Base-by-base conservation (phyloP, 2,329 filamentous ascomycete species). In the Cadophora malorum region DNA sequence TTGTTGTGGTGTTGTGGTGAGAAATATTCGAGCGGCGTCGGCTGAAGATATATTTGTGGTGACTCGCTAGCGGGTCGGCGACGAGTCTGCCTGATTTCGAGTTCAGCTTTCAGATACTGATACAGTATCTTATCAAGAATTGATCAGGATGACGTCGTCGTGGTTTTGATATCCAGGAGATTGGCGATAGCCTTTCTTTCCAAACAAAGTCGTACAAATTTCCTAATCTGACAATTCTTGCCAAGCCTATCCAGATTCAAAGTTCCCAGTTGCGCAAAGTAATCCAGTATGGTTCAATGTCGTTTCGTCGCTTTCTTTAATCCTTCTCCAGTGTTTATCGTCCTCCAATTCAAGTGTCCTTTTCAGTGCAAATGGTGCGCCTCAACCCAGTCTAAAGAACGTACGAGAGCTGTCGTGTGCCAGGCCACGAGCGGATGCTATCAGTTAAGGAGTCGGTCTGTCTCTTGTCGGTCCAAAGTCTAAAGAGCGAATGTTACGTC, bases 11-110 rank as follows among this genome's bases (percentile, higher is more conserved):
- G 14, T 25, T 38, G 23, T 59, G 35, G 35, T 7, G 35, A 45
- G 21, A 38, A 28, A 45, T 16, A 7, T 25, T 59, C 56, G 56
- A 59, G 21, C 41, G 16, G 28, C n/a, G 55, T n/a, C 55, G 35
- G 35, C 21, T 31, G 28, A 16, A 55, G 35, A 35, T 41, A 19
- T 8, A 41, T 14, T 41, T 59, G 38, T 0, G 21, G 23, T 59
- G 28, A 6, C 56, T 59, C 35, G 56, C 56, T 59, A 59, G 45
- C 45, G 45, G 62, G 41, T 45, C 50, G 62, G 53, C 62, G 62
- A 64, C 33, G 62, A 64, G 62, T 31, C 41, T 41, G 23, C 35
- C 38, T 28, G 62, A 38, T 38, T 49, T 28, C 33, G 33, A 45
- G 14, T 64, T 64, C 50, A 28, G 16, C 14, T 47, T 56, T 41